phyloP scores from a whole-genome alignment of 2,329 filamentous ascomycete species.

The Metarhizium humberi region DNA sequence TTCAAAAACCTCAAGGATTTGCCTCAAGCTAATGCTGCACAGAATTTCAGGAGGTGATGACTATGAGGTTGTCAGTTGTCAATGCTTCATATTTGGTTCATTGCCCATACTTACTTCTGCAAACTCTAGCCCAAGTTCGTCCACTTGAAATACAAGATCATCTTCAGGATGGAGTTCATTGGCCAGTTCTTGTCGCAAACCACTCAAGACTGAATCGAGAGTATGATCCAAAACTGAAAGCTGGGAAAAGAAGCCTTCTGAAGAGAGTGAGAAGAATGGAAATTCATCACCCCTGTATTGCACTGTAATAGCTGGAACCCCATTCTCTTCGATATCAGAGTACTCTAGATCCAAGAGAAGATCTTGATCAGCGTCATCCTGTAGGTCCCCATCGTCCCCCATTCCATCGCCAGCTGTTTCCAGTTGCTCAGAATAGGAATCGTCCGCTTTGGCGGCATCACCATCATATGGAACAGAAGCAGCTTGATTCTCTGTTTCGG shows the following conservation, averaged over 20 bases:
- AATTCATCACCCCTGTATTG: conserved; percentile 34
- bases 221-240: conserved; percentile 30
- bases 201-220: conserved; percentile 33
- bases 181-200: conserved; percentile 35
- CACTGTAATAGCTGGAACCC: conserved; percentile 29
- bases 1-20: conserved; percentile 33
- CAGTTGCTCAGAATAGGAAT: neutral
- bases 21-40: conserved; percentile 27
- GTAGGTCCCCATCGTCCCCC: conserved; percentile 1
- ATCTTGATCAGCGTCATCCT: neutral
- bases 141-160: conserved; percentile 41
- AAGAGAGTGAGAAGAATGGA: conserved; percentile 26
- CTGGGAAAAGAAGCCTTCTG: conserved; percentile 36
- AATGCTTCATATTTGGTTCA: neutral
- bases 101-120: conserved; percentile 30
- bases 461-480: neutral
- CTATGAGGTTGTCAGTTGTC: conserved; percentile 13
- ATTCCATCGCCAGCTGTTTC: neutral
- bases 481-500: neutral
- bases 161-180: conserved; percentile 36
- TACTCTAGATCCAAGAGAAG: conserved; percentile 1
- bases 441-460: neutral
- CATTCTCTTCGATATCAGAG: conserved; percentile 7
- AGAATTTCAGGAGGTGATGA: conserved; percentile 25
- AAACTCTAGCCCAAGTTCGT: conserved; percentile 44